phyloP scores from a whole-genome alignment of 495 filamentous ascomycete species.

The Penicillium goetzii region DNA sequence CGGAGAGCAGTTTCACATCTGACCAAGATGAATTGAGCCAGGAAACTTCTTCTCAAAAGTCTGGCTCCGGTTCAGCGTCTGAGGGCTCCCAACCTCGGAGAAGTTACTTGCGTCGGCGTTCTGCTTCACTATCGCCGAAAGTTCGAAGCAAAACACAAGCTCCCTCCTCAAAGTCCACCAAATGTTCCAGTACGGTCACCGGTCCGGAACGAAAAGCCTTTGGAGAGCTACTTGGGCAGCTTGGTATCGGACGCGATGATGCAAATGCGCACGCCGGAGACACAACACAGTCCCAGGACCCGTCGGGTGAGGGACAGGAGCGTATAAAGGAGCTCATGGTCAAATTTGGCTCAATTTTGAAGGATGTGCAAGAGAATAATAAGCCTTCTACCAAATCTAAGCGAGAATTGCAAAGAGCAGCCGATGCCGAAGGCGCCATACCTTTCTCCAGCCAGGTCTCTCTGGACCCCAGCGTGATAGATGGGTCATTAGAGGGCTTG shows the following conservation, averaged over 20 bases:
- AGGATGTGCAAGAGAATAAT: conserved; percentile 24
- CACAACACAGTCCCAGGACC: not conserved
- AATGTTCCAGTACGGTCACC: conserved; percentile 28
- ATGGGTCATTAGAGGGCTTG: not conserved
- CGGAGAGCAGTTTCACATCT: not conserved
- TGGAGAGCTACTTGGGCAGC: conserved; percentile 30
- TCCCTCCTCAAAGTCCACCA: not conserved
- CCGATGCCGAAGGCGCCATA: conserved; percentile 3
- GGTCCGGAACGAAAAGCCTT: conserved; percentile 33
- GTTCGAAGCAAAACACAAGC: conserved; percentile 1
- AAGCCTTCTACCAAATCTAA: conserved; percentile 6
- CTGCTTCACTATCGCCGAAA: conserved; percentile 20
- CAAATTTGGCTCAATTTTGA: conserved; percentile 35
- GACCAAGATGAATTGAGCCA: conserved; percentile 8
- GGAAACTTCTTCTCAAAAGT: conserved; percentile 1
- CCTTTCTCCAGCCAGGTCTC: not conserved
- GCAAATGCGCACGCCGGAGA: conserved; percentile 2
- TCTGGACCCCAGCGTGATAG: not conserved
- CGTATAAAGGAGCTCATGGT: conserved; percentile 35
- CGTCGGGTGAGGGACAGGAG: conserved; percentile 17
- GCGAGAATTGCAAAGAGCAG: not conserved
- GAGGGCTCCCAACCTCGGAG: conserved; percentile 14
- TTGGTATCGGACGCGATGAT: conserved; percentile 20
- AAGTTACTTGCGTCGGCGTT: conserved; percentile 37
- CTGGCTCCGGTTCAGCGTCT: not conserved